Conservation (phyloP, 306 rosid genomes). For the Prunus padus region DNA sequence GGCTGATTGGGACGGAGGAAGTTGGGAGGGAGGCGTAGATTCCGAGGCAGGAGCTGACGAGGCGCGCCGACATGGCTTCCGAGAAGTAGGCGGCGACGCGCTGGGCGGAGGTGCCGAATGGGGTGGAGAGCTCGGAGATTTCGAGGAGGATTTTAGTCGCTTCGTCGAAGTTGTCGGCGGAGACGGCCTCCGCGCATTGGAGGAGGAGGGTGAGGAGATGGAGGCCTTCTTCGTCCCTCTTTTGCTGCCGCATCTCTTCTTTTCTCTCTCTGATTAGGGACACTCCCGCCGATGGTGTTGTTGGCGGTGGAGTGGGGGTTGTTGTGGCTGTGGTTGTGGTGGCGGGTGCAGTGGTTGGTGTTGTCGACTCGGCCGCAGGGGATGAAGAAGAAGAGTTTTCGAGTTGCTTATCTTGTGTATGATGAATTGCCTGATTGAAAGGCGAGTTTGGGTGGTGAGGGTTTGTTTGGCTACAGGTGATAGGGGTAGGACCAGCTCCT, state of each 20-base stretch:
- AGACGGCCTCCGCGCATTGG: conserved; percentile 93
- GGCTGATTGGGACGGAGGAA: conserved; percentile 35
- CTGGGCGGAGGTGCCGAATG: conserved; percentile 92
- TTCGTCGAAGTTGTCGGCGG: conserved; percentile 79
- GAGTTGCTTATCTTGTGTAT: neutral
- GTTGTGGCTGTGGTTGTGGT: neutral
- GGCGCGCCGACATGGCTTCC: conserved; percentile 91
- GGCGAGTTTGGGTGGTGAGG: neutral
- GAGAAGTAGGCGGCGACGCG: conserved; percentile 97
- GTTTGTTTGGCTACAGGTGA: conserved; percentile 6
- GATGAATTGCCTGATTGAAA: conserved; percentile 23
- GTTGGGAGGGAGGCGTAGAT: conserved; percentile 69
- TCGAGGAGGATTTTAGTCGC: conserved; percentile 80
- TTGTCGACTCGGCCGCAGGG: neutral
- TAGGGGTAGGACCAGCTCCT: conserved; percentile 16
- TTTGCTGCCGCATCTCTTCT: conserved; percentile 72
- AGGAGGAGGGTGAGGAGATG: conserved; percentile 84
- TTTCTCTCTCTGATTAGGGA: conserved; percentile 51
- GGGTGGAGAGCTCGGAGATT: conserved; percentile 83
- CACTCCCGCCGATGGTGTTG: conserved; percentile 17
- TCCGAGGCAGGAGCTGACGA: conserved; percentile 87
- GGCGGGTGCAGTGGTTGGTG: neutral
- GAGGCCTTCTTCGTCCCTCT: conserved; percentile 83
- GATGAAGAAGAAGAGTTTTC: conserved; percentile 6
- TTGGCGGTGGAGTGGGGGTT: neutral